phyloP scores from a whole-genome alignment of 257 asterid species.

The Capsicum pubescens region DNA sequence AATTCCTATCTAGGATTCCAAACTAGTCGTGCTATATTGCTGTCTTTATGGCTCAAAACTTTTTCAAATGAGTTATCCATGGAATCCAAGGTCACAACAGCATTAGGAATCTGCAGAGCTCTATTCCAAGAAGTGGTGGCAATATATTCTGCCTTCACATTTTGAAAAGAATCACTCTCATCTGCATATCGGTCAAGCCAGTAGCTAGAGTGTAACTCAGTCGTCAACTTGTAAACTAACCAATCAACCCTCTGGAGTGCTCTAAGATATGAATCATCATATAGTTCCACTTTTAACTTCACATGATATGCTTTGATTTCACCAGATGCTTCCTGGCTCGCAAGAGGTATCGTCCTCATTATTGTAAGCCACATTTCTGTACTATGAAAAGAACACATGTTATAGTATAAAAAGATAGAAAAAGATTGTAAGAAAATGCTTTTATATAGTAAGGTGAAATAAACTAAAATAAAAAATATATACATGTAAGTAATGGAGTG shows the following conservation, averaged over 20 bases:
- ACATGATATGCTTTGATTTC: conserved; percentile 96
- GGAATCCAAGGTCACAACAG: conserved; percentile 58
- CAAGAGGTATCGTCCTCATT: conserved; percentile 80
- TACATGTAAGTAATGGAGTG: not conserved
- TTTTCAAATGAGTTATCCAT: conserved; percentile 52
- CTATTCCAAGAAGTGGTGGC: conserved; percentile 94
- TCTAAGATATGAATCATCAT: conserved; percentile 88
- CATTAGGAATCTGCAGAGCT: conserved; percentile 85
- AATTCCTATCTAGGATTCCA: conserved; percentile 99
- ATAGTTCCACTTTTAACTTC: conserved; percentile 75
- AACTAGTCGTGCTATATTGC: conserved; percentile 52
- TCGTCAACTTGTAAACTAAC: conserved; percentile 94
- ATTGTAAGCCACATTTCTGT: conserved; percentile 96
- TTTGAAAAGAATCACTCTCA: conserved; percentile 79
- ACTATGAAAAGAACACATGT: conserved; percentile 34
- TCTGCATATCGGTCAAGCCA: conserved; percentile 98
- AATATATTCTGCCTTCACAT: conserved; percentile 84
- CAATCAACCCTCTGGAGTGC: conserved; percentile 90
- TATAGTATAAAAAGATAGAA: conserved; percentile 2
- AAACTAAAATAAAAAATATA: not conserved
- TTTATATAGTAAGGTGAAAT: not conserved
- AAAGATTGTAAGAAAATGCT: not conserved
- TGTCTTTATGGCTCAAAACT: conserved; percentile 73
- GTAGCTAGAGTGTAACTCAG: conserved; percentile 89
- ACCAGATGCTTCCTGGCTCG: conserved; percentile 92